Percentiles rank a stretch among this genome's conserved stretches.
These are phyloP conservation scores for Corymbia maculata DNA, from an alignment of 345 rosid genomes.

Conservation along the genomic window DNA sequence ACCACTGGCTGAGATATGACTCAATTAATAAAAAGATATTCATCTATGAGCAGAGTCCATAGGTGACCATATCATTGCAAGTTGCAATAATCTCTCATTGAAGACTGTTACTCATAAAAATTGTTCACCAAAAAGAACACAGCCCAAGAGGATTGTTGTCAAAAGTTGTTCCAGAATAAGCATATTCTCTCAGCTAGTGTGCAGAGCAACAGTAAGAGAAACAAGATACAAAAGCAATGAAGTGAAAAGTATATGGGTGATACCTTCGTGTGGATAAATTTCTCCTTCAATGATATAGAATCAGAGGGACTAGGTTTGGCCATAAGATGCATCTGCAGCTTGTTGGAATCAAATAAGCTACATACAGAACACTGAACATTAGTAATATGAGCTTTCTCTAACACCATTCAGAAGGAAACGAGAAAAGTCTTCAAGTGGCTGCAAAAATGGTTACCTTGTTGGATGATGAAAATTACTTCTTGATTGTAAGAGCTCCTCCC, in stretches of 20 bases:
- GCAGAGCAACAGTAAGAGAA: not conserved
- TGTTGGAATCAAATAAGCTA: slow-evolving; percentile 52
- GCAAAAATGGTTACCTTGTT: slow-evolving; percentile 34
- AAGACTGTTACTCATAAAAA: not conserved
- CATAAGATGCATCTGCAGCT: slow-evolving; percentile 38
- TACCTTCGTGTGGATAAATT: slow-evolving; percentile 97
- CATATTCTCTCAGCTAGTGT: not conserved
- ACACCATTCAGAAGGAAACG: not conserved
- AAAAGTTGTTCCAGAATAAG: not conserved
- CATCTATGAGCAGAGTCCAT: not conserved
- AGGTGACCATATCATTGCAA: not conserved
- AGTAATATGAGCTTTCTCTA: not conserved
- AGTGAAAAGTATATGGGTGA: not conserved
- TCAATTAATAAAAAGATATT: not conserved
- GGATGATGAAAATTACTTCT: slow-evolving; percentile 59
- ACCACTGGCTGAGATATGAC: not conserved
- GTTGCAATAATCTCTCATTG: not conserved
- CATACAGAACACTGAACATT: slow-evolving; percentile 5
- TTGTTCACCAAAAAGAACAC: not conserved
- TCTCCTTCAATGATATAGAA: slow-evolving; percentile 85
- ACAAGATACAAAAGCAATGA: slow-evolving; percentile 2
- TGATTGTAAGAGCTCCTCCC: slow-evolving; percentile 96
- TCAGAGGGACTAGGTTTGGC: slow-evolving; percentile 69
- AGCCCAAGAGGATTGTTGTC: not conserved
- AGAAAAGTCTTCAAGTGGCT: not conserved